These are phyloP conservation scores for Trypanosoma boissoni DNA, from an alignment of 208 protist species.

Conservation along the genomic window DNA sequence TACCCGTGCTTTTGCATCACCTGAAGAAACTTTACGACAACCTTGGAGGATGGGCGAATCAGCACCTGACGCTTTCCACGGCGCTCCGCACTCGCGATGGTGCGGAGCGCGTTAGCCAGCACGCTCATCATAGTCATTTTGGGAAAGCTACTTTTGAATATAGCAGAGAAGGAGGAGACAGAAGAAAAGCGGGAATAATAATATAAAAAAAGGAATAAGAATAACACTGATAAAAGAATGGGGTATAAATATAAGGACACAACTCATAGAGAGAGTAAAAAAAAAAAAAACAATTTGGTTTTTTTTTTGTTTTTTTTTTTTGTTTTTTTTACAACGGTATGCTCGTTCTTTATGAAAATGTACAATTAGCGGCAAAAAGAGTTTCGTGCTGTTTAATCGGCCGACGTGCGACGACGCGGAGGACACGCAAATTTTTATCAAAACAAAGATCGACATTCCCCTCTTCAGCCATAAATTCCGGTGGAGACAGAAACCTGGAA, in stretches of 20 bases:
- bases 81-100: conserved; percentile 99
- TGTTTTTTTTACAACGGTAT: neutral
- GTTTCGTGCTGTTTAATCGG: conserved; percentile 8
- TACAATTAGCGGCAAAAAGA: neutral
- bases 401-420: neutral
- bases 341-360: neutral
- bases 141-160: conserved; percentile 2
- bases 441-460: conserved; percentile 9
- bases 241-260: neutral
- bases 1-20: conserved; percentile 99
- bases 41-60: conserved; percentile 99
- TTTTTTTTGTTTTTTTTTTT: neutral
- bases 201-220: conserved; percentile 16
- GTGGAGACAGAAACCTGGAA: neutral
- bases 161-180: neutral
- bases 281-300: conserved; percentile 1
- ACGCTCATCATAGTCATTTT: conserved; percentile 99
- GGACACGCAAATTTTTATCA: neutral
- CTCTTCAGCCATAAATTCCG: neutral
- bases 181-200: conserved; percentile 2
- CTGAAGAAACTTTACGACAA: conserved; percentile 99
- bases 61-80: conserved; percentile 99
- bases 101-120: conserved; percentile 98
- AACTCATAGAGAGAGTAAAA: conserved; percentile 3
- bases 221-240: conserved; percentile 9